A percentile compares a stretch with the other conserved stretches of the same genome.
Conservation (phyloP, 768 basidiomycete species). For the Atractiella rhizophila region DNA sequence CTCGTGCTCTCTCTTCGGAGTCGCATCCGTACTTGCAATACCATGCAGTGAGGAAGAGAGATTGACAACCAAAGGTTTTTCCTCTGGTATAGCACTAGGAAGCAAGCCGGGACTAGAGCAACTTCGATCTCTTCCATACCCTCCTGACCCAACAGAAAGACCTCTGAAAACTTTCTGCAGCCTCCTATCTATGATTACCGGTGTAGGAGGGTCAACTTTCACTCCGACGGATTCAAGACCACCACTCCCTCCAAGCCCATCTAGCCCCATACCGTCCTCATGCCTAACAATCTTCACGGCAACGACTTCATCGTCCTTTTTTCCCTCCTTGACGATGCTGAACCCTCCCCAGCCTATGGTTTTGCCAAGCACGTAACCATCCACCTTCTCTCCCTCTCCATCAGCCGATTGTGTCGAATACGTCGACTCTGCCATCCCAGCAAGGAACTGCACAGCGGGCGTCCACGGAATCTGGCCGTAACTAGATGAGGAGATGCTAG, state of each 20-base stretch:
- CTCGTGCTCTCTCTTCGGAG: too few relatives aligned
- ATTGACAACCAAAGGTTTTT: too few relatives aligned
- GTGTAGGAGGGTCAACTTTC: neutral
- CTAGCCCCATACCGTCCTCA: too few relatives aligned
- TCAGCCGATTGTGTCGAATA: too few relatives aligned
- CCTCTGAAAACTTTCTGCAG: neutral
- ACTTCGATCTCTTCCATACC: neutral
- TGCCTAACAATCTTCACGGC: conserved; percentile 16
- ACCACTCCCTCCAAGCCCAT: neutral
- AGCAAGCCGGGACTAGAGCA: neutral
- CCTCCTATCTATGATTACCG: neutral
- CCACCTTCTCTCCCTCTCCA: conserved; percentile 8
- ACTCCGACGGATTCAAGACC: neutral
- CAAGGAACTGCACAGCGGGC: too few relatives aligned
- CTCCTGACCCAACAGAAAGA: neutral
- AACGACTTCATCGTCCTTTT: neutral
- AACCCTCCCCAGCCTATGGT: conserved; percentile 13
- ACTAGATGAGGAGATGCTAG: too few relatives aligned
- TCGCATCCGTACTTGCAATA: too few relatives aligned
- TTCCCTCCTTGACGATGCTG: conserved; percentile 11
- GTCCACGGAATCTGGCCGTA: too few relatives aligned
- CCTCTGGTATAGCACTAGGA: too few relatives aligned
- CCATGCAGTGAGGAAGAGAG: too few relatives aligned
- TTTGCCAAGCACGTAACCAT: conserved; percentile 10
- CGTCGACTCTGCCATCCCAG: too few relatives aligned